Base-by-base conservation (phyloP, 2,329 filamentous ascomycete species). In the Diaporthe capsici region DNA sequence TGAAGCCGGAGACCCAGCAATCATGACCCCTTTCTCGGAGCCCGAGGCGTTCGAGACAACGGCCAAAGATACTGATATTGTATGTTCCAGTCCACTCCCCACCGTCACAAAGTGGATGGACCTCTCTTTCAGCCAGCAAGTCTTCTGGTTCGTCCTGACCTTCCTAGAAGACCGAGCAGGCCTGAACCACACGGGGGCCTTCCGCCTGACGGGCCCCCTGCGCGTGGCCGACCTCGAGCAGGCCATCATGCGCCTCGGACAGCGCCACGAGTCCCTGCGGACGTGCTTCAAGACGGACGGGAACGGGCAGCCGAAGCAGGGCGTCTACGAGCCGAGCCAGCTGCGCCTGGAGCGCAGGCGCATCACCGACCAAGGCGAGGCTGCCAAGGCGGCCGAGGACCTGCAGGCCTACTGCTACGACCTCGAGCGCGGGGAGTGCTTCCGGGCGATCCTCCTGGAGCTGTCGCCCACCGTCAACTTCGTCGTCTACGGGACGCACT, bases 21-120 rank as follows among this genome's bases (percentile, higher is more conserved):
- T 61, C 34, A 42, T 61, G 34, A 61, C 58, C 5, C 58, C 58
- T 10, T 39, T 61, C n/a, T 61, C 58, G 7, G 58, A 61, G 37
- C 37, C 58, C 7, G 58, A 61, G 13, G 37, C n/a, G 0, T 25
- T n/a, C 13, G 58, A 25, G 10, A 17, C 34, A 61, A 42, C 37
- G 58, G 22, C n/a, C 34, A 15, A 42, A 42, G 58, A 25, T 17
- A 3, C n/a, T 25, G 58, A 25, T n/a, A n/a, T 28, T 13, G 58
- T 61, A 61, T 61, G 58, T 61, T 61, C 58, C 58, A 63, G n/a
- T 63, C 58, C 37, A 28, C 58, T 42, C 8, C 58, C 58, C 37
- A 42, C 20, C 4, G 37, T 63, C 39, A 1, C n/a, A 13, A 44
- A 28, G n/a, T 63, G 37, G 37, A 44, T 63, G 37, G 37, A 44